Percentiles rank a stretch among this genome's conserved stretches.
phyloP scores from a whole-genome alignment of 2,329 filamentous ascomycete species.

The Trichoderma pleuroti region DNA sequence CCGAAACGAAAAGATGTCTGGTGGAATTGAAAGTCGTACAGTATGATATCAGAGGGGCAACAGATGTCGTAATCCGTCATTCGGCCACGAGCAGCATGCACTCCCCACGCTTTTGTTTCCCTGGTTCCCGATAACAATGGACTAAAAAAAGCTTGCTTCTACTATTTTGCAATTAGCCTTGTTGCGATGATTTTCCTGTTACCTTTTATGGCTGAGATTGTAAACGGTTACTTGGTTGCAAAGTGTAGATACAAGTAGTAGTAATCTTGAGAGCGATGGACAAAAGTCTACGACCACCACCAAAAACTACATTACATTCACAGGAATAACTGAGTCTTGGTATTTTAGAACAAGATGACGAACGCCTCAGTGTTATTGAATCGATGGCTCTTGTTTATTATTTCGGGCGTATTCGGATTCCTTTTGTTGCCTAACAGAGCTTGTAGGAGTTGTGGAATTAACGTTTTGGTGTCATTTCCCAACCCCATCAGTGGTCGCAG shows the following conservation, averaged over 20 bases:
- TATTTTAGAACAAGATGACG: neutral
- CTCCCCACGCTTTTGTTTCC: neutral
- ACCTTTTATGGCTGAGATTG: neutral
- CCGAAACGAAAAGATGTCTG: neutral
- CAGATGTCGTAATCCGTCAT: neutral
- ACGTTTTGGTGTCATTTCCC: neutral
- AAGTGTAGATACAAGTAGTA: neutral
- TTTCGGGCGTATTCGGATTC: neutral
- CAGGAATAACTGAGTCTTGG: neutral
- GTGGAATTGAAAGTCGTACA: neutral
- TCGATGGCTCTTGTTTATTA: neutral
- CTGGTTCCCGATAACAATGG: neutral
- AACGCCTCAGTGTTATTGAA: neutral
- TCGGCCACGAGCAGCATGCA: neutral
- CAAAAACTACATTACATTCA: neutral
- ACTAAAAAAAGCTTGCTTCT: neutral
- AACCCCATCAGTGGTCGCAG: neutral
- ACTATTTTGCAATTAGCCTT: neutral
- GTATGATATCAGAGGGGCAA: neutral
- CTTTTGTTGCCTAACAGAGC: neutral
- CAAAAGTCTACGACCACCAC: neutral
- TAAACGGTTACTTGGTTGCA: neutral
- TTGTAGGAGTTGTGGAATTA: neutral
- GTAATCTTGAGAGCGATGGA: neutral
- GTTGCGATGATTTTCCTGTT: neutral